Evolutionary conservation across 306 rosid genomes (phyloP), one percentile per base, ranked within the genome.

Genomic region (Cicer cuneatum): DNA sequence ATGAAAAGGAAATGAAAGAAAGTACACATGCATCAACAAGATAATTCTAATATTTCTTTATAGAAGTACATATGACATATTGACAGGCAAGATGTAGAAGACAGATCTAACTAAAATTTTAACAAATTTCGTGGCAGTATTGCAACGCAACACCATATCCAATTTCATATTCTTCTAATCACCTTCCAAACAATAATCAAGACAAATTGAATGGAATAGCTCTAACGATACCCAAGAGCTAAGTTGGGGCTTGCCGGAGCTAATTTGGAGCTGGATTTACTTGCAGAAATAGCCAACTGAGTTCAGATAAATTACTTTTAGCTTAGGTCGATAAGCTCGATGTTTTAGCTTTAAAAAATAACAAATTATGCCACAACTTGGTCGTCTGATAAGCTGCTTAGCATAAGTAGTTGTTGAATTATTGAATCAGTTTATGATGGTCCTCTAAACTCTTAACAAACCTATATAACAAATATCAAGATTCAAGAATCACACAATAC

Each of bases 381-480:
- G 41, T 67, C 7, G 63, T 65, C 29, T 3, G 39, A 58, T 14
- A 41, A 73, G 67, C 43, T 67, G 63, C 51, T 67, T 66, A 68
- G 56, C 66, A 49, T 21, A 39, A 78, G 53, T 58, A 37, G 43
- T 41, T 47, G 58, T 49, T 19, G 65, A 49, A 61, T 61, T 16
- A 58, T 46, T 65, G 70, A 72, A 53, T 37, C 67, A 64, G 38
- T 64, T 46, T 54, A 21, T 19, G 62, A 43, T 51, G 77, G 56
- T 39, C 61, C 72, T 40, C 73, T 47, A 81, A 75, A 76, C 78
- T 53, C 80, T 48, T 19, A 47, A 47, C 10, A 5, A 15, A 62
- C 41, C 64, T 59, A 64, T 54, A 65, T 37, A 47, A 11, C 38
- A 69, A 40, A 72, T 13, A 39, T 57, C 69, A 72, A 47, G 53